Evolutionary conservation across 1,139 yeast species (phyloP).

Genomic region (Taiozyma sp.): DNA sequence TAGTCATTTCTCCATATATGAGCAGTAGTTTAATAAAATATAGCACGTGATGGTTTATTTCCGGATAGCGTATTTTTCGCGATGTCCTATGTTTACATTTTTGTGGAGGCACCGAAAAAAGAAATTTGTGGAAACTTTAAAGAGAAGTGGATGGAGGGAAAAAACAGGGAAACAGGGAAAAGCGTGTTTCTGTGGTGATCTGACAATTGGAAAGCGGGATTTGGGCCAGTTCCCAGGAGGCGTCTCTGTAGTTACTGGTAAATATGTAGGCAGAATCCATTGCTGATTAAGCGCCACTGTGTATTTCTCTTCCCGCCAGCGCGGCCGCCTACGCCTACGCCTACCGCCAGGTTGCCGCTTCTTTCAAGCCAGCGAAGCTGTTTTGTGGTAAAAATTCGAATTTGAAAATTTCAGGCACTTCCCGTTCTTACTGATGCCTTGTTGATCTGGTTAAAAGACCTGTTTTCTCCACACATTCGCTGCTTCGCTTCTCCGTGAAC

Average conservation of each 20-base stretch:
- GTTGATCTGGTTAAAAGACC: background rate
- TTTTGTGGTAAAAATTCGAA: background rate
- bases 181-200: background rate
- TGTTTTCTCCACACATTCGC: background rate
- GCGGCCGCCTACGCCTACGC: background rate
- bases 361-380: background rate
- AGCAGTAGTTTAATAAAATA: no score
- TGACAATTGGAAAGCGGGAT: background rate
- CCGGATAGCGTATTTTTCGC: background rate
- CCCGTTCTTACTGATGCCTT: background rate
- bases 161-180: background rate
- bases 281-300: no score
- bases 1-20: no score
- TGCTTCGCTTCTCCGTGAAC: background rate
- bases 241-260: no score
- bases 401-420: background rate
- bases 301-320: background rate
- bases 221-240: no score
- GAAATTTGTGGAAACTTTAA: background rate
- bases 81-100: background rate
- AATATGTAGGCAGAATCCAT: no score
- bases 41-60: background rate
- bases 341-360: background rate
- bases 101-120: background rate
- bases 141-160: background rate